A percentile compares a stretch with the other conserved stretches of the same genome.
These are phyloP conservation scores for Yarrowia sp. DNA, from an alignment of 805 yeast genomes.

Conservation along the genomic window DNA sequence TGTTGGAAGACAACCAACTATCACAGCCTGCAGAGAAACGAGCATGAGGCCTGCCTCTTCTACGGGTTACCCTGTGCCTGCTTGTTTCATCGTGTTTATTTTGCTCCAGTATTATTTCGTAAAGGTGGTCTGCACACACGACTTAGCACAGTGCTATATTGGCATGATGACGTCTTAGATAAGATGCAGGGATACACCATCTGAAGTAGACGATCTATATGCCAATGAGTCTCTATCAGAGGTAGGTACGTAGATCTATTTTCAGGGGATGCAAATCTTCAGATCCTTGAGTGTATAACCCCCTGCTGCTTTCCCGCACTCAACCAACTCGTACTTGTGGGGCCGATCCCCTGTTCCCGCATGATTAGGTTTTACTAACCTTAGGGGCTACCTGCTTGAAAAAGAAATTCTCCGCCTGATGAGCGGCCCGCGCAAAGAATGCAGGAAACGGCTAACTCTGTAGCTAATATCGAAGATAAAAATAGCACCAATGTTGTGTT, in stretches of 20 bases:
- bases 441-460: background rate
- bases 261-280: too few relatives aligned
- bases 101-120: background rate
- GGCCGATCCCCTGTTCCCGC: conserved; percentile 24
- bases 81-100: conserved; percentile 10
- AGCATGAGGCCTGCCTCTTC: background rate
- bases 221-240: background rate
- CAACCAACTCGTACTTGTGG: too few relatives aligned
- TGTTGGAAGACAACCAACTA: background rate
- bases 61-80: background rate
- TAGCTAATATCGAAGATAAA: too few relatives aligned
- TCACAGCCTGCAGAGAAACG: background rate
- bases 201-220: conserved; percentile 1
- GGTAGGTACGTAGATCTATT: conserved; percentile 2
- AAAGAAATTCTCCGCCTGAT: background rate
- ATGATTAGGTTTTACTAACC: background rate
- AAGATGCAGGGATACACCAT: background rate
- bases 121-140: background rate
- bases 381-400: background rate
- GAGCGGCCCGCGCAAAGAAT: background rate
- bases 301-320: conserved; percentile 22
- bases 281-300: too few relatives aligned
- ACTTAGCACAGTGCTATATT: background rate
- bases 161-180: background rate
- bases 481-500: too few relatives aligned